Base-by-base conservation (phyloP, 2,329 filamentous ascomycete genomes). In the Epichloe gansuensis region DNA sequence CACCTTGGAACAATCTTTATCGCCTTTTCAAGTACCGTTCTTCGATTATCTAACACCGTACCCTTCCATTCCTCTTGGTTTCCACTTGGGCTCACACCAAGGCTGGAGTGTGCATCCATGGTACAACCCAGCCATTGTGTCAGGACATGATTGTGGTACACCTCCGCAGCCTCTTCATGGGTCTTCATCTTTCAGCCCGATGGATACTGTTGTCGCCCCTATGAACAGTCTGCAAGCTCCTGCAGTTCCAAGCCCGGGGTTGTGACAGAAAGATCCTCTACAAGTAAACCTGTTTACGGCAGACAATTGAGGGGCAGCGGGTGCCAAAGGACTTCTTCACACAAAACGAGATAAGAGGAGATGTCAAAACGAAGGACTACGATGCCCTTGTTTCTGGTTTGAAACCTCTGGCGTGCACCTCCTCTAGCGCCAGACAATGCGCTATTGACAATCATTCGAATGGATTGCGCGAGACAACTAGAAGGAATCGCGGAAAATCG, bases 81-180 rank as follows among this genome's bases (percentile, higher is more conserved):
- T 51, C 13, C 23, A 21, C 28, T 13, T 48, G 13, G 34, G 39
- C 44, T 42, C 51, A 45, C 41, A 46, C 47, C 54, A 41, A 8
- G 15, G 38, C 28, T 53, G 51, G 51, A 46, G 43, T 39, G 35
- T 50, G 44, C 51, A 44, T 45, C 43, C 44, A 43, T 48, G 47
- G 51, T 51, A 51, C 48, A 55, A 51, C 48, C 44, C 39, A 13
- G 48, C 45, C 38, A 23, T 28, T 34, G 44, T 55, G 34, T 23
- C 51, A 53, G 51, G 23, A 37, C 31, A 8, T 51, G 47, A 39
- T 41, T 55, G 35, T 53, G 48, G 44, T 49, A 55, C 54, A 35
- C 34, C 41, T 48, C 35, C 35, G 6, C 48, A 55, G 23, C 31
- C 48, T 37, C 48, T 44, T 48, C 41, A 21, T 42, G 35, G 15